Conservation (phyloP, 352 stramenopile genomes). For the Pythium myriotylum region DNA sequence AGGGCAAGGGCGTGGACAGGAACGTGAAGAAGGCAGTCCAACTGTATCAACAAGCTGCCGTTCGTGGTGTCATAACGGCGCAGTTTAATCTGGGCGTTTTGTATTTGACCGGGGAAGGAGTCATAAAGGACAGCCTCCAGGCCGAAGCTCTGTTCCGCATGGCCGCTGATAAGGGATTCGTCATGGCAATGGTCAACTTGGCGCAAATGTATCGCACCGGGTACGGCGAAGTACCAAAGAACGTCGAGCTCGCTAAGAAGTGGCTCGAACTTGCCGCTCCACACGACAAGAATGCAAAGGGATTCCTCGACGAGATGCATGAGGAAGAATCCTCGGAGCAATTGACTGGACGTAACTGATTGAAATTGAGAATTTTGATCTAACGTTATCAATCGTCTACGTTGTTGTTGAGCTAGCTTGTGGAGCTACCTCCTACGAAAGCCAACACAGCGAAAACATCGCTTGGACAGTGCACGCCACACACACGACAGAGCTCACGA, state of each 20-base stretch:
- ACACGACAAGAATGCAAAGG: slow-evolving; percentile 78
- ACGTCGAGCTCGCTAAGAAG: slow-evolving; percentile 62
- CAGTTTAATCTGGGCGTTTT: slow-evolving; percentile 84
- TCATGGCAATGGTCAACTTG: slow-evolving; percentile 89
- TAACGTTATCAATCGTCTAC: no score
- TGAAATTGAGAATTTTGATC: no score
- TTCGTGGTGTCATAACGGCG: slow-evolving; percentile 54
- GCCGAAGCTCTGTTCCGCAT: slow-evolving; percentile 75
- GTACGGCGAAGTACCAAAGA: slow-evolving; percentile 64
- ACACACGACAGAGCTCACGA: slow-evolving; percentile 70
- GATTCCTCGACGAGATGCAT: slow-evolving; percentile 53
- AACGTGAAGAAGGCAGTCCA: slow-evolving; percentile 58
- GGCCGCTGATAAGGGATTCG: slow-evolving; percentile 76
- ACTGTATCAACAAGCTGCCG: slow-evolving; percentile 71
- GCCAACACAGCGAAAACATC: slow-evolving; percentile 37
- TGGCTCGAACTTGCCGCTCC: slow-evolving; percentile 79
- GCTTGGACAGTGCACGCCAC: slow-evolving; percentile 76
- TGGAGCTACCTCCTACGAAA: slow-evolving; percentile 1
- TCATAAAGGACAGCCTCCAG: slow-evolving; percentile 55
- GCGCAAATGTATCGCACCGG: slow-evolving; percentile 83
- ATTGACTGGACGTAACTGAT: no score
- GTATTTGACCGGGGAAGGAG: slow-evolving; percentile 66
- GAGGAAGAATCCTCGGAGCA: no score
- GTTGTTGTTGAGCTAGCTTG: no score
- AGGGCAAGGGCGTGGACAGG: slow-evolving; percentile 58